Evolutionary conservation across 176 grass and related monocot genomes (phyloP).

Genomic region (Hordeum vulgare): MorexV3_pseudomolecules_assembly NC_058523.1:241701267-241701766

Average conservation of each 20-base stretch:
- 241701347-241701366: not conserved
- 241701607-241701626: constrained; percentile 99
- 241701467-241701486: constrained; percentile 99
- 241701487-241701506: constrained; percentile 81
- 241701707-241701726: not conserved
- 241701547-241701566: constrained; percentile 1
- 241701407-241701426: constrained; percentile 88
- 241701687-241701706: constrained; percentile 7
- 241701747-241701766: constrained; percentile 43
- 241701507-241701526: constrained; percentile 9
- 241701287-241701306: not conserved
- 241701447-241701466: constrained; percentile 98
- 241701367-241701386: not conserved
- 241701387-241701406: not conserved
- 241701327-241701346: not conserved
- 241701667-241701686: constrained; percentile 21
- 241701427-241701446: constrained; percentile 97
- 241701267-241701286: constrained; percentile 14
- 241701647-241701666: constrained; percentile 53
- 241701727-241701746: not conserved
- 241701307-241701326: not conserved
- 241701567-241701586: constrained; percentile 85
- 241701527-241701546: constrained; percentile 2
- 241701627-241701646: constrained; percentile 99
- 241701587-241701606: constrained; percentile 99